Conservation (phyloP, 768 basidiomycete species). For the Mycena rebaudengoi region DNA sequence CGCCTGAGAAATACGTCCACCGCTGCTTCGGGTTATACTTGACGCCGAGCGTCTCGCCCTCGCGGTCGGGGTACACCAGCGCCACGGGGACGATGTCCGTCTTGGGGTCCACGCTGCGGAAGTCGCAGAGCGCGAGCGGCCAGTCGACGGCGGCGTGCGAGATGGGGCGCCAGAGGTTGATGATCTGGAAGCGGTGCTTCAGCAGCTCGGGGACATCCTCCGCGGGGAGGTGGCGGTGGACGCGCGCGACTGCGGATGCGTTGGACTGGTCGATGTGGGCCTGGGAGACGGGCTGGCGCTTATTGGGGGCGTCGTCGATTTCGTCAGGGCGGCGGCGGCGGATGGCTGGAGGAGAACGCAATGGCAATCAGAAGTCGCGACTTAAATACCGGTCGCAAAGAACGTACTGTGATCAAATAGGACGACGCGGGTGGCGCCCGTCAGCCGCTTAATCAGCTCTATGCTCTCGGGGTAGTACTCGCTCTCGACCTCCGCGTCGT, state of each 20-base stretch:
- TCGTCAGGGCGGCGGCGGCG: slow-evolving; percentile 53
- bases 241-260: slow-evolving; percentile 51
- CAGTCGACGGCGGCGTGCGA: slow-evolving; percentile 54
- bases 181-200: slow-evolving; percentile 61
- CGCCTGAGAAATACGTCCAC: slow-evolving; percentile 55
- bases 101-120: slow-evolving; percentile 49
- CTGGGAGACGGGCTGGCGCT: slow-evolving; percentile 55
- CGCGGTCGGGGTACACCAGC: slow-evolving; percentile 56
- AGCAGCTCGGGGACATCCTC: slow-evolving; percentile 53
- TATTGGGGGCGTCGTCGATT: slow-evolving; percentile 42
- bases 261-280: slow-evolving; percentile 64
- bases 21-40: slow-evolving; percentile 54
- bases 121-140: slow-evolving; percentile 64
- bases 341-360: slow-evolving; percentile 42
- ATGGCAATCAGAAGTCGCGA: background rate
- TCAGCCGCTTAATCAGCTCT: slow-evolving; percentile 64
- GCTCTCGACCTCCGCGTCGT: slow-evolving; percentile 58
- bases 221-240: slow-evolving; percentile 59
- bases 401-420: slow-evolving; percentile 71
- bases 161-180: slow-evolving; percentile 71
- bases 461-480: slow-evolving; percentile 72
- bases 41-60: slow-evolving; percentile 61
- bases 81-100: slow-evolving; percentile 54
- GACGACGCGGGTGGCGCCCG: slow-evolving; percentile 68
- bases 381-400: no score